Percentiles rank a stretch among this genome's conserved stretches.
These are phyloP conservation scores for Stentor coeruleus DNA, from an alignment of 73 alveolate species.

Conservation along the genomic window DNA sequence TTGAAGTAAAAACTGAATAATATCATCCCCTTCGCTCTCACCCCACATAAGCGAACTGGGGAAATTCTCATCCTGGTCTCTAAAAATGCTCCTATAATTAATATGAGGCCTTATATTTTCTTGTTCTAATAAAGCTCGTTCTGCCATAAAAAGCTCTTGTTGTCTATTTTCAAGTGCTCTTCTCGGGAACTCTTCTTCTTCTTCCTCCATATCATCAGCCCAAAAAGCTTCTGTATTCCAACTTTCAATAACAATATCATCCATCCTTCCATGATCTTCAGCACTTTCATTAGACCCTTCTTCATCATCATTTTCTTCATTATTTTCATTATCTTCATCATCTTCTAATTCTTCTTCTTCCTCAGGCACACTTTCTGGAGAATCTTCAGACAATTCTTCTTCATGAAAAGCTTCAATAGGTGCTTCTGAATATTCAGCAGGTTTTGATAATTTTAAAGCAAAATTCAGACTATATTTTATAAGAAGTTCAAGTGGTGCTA, in stretches of 20 bases:
- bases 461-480: neutral
- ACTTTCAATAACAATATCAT: conserved; percentile 16
- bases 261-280: neutral
- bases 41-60: neutral
- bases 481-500: neutral
- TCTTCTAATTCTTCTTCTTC: neutral
- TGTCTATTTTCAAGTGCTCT: neutral
- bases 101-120: neutral
- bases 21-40: neutral
- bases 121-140: neutral
- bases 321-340: neutral
- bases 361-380: neutral
- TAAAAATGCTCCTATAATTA: neutral
- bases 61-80: neutral
- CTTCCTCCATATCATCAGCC: conserved; percentile 19
- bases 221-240: conserved; percentile 12
- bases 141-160: neutral
- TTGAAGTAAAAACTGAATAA: neutral
- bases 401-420: neutral
- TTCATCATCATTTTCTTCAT: conserved; percentile 9
- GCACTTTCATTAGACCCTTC: neutral
- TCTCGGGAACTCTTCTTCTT: conserved; percentile 22
- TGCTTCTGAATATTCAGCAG: conserved; percentile 6
- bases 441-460: neutral
- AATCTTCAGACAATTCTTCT: neutral